Base-by-base conservation (phyloP, 2,329 filamentous ascomycete species). In the Stemphylium lycopersici region DNA sequence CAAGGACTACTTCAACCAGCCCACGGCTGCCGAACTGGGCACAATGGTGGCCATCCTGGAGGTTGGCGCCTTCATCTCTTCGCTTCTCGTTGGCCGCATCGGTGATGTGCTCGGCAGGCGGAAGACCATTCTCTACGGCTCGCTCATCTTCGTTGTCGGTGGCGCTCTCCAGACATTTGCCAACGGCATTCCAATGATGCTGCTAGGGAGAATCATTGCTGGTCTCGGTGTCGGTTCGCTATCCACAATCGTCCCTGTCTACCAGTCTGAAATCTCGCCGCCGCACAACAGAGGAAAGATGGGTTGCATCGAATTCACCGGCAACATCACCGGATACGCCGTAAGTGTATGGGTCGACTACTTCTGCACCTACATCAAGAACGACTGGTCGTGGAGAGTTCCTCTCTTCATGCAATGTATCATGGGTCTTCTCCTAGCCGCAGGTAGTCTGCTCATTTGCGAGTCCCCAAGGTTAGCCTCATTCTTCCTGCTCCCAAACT, bases 271-370 rank as follows among this genome's bases (percentile, higher is more conserved):
- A 61, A 82, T 82, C 69, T 97, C 93, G 38, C 95, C 95, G 43
- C 92, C 95, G 4, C 95, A 99, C 72, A 98, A 96, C 76, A 85
- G 95, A 68, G 95, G 95, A 60, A 96, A 95, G 78, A 83, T 99
- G 58, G 95, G 93, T 20, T 98, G 95, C 75, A 98, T 99, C 63
- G 95, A 99, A 75, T 99, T 98, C 71, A 93, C 93, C 0, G 95
- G 95, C 48, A 99, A 99, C 77, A 96, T 99, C 60, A 88, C 91
- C 57, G 95, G 95, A 29, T 99, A 99, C 74, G 89, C 93, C 49
- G 92, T 91, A 48, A 98, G 93, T 66, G 93, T 98, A 18, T 99
- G 95, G 95, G 93, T 98, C 24, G 95, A 99, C 76, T 99, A 98
- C 77, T 93, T 95, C 68, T 97, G 93, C 77, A 95, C 90, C 53